Percentiles rank a stretch among this genome's conserved stretches.
Conservation (phyloP, 805 yeast species). For the Barnettozyma vustinii region DNA sequence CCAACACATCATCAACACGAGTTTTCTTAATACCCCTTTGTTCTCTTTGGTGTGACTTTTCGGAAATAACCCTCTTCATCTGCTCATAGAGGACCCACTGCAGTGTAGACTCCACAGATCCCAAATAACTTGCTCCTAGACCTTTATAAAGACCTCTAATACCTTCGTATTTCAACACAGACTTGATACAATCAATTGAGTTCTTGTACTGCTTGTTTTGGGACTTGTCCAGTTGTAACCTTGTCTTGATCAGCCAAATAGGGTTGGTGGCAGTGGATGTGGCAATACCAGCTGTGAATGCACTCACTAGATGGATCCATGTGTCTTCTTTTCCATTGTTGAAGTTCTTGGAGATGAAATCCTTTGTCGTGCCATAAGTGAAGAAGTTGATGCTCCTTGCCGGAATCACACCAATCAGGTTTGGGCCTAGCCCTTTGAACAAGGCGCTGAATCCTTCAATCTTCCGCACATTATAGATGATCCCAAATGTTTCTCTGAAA, state of each 20-base stretch:
- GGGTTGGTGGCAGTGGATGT: conserved; percentile 97
- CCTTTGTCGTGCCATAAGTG: conserved; percentile 93
- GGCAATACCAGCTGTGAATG: conserved; percentile 86
- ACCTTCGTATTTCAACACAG: conserved; percentile 75
- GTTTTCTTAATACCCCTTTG: conserved; percentile 30
- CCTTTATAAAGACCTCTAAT: conserved; percentile 78
- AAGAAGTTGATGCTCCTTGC: conserved; percentile 96
- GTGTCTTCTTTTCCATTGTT: conserved; percentile 76
- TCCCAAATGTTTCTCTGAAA: conserved; percentile 75
- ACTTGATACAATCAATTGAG: conserved; percentile 76
- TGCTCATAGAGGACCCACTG: conserved; percentile 98
- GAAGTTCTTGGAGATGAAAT: conserved; percentile 56
- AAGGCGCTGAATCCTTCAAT: conserved; percentile 82
- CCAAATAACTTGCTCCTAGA: conserved; percentile 89
- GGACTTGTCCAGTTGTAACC: conserved; percentile 85
- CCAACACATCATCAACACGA: conserved; percentile 59
- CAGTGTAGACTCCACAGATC: conserved; percentile 85
- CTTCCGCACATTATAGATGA: conserved; percentile 59
- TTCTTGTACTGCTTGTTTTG: conserved; percentile 63
- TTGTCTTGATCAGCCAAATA: conserved; percentile 92
- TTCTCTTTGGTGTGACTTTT: conserved; percentile 39
- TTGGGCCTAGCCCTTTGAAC: conserved; percentile 95
- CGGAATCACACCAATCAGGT: conserved; percentile 94
- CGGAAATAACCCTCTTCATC: conserved; percentile 68
- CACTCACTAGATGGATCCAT: conserved; percentile 80